Percentiles rank a stretch among this genome's conserved stretches.
Evolutionary conservation across 225 moss, liverwort and hornwort species (phyloP).

Genomic region (Ulota crispa): DNA sequence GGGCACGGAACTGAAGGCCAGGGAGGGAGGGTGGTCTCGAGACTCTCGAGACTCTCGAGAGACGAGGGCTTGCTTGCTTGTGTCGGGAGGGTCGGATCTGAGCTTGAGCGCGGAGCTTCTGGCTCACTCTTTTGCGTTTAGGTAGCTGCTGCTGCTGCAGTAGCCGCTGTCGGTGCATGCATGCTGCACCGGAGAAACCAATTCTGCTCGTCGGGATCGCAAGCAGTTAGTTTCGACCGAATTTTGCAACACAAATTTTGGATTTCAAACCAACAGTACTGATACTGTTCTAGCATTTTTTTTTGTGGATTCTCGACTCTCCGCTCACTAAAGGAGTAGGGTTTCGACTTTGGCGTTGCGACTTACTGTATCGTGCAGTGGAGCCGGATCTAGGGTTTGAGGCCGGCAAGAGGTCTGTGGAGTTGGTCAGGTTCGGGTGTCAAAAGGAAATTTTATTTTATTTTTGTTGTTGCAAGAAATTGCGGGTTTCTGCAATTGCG

Average conservation of each 20-base stretch:
- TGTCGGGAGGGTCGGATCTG: constrained; percentile 33
- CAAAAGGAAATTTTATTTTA: not conserved
- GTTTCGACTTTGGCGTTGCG: not conserved
- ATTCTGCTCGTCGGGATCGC: not conserved
- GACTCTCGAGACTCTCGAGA: not conserved
- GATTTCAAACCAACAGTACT: not conserved
- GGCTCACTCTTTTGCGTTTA: not conserved
- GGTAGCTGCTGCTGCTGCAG: not conserved
- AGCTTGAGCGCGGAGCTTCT: not conserved
- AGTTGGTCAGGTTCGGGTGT: not conserved
- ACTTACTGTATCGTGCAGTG: not conserved
- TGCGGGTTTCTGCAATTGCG: not conserved
- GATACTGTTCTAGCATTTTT: not conserved
- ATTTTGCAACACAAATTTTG: not conserved
- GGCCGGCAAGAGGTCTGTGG: constrained; percentile 1
- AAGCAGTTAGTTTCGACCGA: not conserved
- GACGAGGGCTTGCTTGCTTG: not conserved
- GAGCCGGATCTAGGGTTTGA: constrained; percentile 27
- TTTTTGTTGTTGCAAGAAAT: not conserved
- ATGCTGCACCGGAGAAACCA: not conserved
- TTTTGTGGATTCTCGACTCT: not conserved
- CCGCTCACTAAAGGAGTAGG: not conserved
- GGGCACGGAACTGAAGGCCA: not conserved
- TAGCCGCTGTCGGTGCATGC: not conserved
- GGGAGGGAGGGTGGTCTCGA: not conserved